phyloP scores from a whole-genome alignment of 305 asterid genomes.

The Fraxinus albicans region DNA sequence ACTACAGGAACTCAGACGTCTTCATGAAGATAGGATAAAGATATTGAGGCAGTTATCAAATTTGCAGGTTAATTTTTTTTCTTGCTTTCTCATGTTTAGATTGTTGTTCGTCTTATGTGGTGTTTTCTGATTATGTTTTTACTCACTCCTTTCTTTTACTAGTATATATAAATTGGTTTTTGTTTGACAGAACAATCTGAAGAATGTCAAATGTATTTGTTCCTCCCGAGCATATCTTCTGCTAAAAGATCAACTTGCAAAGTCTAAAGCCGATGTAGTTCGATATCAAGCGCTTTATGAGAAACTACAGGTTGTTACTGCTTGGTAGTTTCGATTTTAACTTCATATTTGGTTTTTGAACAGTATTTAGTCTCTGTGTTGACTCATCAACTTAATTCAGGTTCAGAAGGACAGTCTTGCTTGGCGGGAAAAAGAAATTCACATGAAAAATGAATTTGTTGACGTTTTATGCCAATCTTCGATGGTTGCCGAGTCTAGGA shows the following conservation, averaged over 20 bases:
- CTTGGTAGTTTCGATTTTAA: constrained; percentile 34
- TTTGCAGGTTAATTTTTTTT: constrained; percentile 62
- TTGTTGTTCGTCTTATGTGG: background rate
- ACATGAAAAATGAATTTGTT: constrained; percentile 70
- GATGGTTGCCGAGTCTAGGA: constrained; percentile 67
- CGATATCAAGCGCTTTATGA: constrained; percentile 76
- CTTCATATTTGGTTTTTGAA: constrained; percentile 18
- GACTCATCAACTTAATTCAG: constrained; percentile 40
- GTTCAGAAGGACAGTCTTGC: constrained; percentile 80
- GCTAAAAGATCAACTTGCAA: constrained; percentile 74
- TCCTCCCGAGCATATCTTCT: constrained; percentile 71
- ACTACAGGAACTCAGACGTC: constrained; percentile 64
- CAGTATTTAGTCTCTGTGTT: constrained; percentile 21
- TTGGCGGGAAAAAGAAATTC: constrained; percentile 83
- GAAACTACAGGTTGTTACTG: constrained; percentile 82
- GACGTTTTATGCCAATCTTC: constrained; percentile 81
- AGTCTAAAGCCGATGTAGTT: constrained; percentile 65
- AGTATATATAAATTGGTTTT: constrained; percentile 27
- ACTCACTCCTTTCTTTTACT: constrained; percentile 23
- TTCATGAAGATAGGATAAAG: constrained; percentile 80
- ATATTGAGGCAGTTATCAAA: constrained; percentile 63
- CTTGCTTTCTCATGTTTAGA: background rate
- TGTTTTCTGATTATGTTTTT: constrained; percentile 20
- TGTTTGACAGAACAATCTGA: constrained; percentile 68
- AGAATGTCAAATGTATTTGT: constrained; percentile 63